Percentiles rank a stretch among this genome's conserved stretches.
Evolutionary conservation across 1,139 yeast species (phyloP).

Genomic region (Suhomyces chickasaworum): DNA sequence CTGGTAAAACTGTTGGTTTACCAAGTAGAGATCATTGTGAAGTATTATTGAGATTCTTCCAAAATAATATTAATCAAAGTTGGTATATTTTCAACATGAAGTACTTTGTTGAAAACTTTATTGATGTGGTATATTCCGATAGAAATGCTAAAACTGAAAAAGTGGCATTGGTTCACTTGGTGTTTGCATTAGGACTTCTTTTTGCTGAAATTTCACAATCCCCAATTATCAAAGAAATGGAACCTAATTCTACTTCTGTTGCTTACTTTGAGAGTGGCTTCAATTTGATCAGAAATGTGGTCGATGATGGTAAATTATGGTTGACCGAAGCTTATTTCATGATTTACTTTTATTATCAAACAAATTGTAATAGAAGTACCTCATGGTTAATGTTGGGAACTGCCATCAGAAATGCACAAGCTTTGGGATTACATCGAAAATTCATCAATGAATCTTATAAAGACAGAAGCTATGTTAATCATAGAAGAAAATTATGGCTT

Average conservation of each 20-base stretch:
- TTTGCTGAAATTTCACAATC: slow-evolving; percentile 26
- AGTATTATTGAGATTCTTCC: slow-evolving; percentile 19
- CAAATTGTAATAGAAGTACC: slow-evolving; percentile 39
- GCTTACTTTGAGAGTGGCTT: slow-evolving; percentile 37
- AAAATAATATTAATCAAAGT: slow-evolving; percentile 23
- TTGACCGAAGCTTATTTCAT: slow-evolving; percentile 43
- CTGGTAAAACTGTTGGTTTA: slow-evolving; percentile 16
- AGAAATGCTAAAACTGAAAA: slow-evolving; percentile 11
- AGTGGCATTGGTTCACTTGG: slow-evolving; percentile 32
- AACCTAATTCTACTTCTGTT: slow-evolving; percentile 14
- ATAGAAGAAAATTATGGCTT: slow-evolving; percentile 41
- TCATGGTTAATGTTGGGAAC: slow-evolving; percentile 40
- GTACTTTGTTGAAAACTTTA: slow-evolving; percentile 19
- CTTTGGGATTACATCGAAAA: slow-evolving; percentile 29
- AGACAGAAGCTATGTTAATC: slow-evolving; percentile 15
- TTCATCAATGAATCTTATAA: slow-evolving; percentile 25
- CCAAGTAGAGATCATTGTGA: slow-evolving; percentile 20
- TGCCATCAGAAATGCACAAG: slow-evolving; percentile 30
- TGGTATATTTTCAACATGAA: slow-evolving; percentile 34
- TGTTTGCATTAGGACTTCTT: slow-evolving; percentile 44
- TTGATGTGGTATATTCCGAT: slow-evolving; percentile 20
- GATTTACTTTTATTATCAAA: slow-evolving; percentile 40
- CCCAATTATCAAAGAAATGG: slow-evolving; percentile 18
- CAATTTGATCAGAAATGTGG: slow-evolving; percentile 28
- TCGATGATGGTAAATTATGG: slow-evolving; percentile 45